phyloP scores from a whole-genome alignment of 73 alveolate species.

The Paramecium caudatum region DNA sequence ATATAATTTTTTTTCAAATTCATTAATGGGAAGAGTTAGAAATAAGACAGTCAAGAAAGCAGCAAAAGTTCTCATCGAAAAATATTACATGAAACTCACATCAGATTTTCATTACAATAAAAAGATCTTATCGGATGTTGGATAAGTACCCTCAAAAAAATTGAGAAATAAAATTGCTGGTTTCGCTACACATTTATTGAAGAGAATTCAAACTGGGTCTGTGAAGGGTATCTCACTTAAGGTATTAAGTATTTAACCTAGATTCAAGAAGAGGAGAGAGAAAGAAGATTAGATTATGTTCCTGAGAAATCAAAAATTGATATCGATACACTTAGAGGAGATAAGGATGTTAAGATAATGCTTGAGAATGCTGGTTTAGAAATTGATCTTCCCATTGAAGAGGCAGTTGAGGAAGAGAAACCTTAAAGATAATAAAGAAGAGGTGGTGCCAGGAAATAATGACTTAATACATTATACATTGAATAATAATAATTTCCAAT shows the following conservation, averaged over 20 bases:
- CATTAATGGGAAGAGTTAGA: slow-evolving; percentile 92
- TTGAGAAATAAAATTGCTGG: slow-evolving; percentile 93
- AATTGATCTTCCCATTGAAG: too few relatives aligned
- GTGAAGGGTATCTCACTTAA: slow-evolving; percentile 98
- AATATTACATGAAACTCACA: slow-evolving; percentile 93
- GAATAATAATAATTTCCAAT: neutral
- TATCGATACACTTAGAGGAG: neutral
- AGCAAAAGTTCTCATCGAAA: slow-evolving; percentile 92
- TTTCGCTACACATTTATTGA: slow-evolving; percentile 96
- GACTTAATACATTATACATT: neutral
- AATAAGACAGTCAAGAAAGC: slow-evolving; percentile 97
- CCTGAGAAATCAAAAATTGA: slow-evolving; percentile 50
- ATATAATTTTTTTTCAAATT: neutral
- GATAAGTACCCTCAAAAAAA: slow-evolving; percentile 93
- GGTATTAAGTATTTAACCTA: slow-evolving; percentile 75
- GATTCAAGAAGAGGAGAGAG: slow-evolving; percentile 77
- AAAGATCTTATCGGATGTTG: slow-evolving; percentile 94
- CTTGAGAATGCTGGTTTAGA: too few relatives aligned
- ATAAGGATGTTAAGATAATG: slow-evolving; percentile 29
- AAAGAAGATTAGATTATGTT: slow-evolving; percentile 70
- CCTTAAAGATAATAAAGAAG: neutral
- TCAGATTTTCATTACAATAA: slow-evolving; percentile 94
- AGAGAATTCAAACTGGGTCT: slow-evolving; percentile 98
- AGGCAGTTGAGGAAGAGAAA: neutral
- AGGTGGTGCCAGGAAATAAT: neutral